Percentiles rank a stretch among this genome's conserved stretches.
These are phyloP conservation scores for Phaeosphaeriaceae sp. DNA, from an alignment of 2,329 filamentous ascomycete genomes.

Conservation along the genomic window DNA sequence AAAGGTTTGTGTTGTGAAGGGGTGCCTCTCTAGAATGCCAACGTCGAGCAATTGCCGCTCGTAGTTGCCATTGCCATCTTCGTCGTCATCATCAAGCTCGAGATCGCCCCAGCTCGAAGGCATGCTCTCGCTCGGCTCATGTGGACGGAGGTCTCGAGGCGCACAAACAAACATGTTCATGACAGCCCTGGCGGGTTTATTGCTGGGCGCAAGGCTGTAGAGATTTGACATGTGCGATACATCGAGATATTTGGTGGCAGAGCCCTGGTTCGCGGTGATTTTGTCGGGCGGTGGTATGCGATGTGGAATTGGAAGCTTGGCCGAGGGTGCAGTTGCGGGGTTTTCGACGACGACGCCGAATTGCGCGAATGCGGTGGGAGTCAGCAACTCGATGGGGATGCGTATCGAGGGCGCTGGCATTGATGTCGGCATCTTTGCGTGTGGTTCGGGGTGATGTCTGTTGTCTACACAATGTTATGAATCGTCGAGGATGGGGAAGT, in stretches of 20 bases:
- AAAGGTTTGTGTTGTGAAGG: slow-evolving; percentile 94
- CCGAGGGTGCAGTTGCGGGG: slow-evolving; percentile 61
- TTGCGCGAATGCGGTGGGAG: slow-evolving; percentile 70
- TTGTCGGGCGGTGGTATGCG: slow-evolving; percentile 54
- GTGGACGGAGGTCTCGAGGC: slow-evolving; percentile 63
- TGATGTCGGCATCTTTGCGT: slow-evolving; percentile 44
- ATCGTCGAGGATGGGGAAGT: slow-evolving; percentile 10
- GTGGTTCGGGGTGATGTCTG: not conserved
- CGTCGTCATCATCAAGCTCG: slow-evolving; percentile 39
- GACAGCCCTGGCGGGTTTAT: slow-evolving; percentile 63
- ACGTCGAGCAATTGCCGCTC: slow-evolving; percentile 65
- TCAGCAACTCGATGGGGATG: slow-evolving; percentile 71
- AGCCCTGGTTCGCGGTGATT: slow-evolving; percentile 80
- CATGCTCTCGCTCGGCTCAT: slow-evolving; percentile 45
- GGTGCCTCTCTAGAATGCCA: slow-evolving; percentile 83
- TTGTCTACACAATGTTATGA: not conserved
- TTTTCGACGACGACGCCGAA: slow-evolving; percentile 88
- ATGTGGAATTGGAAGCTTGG: slow-evolving; percentile 55
- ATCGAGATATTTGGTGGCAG: slow-evolving; percentile 83
- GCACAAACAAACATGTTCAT: slow-evolving; percentile 92
- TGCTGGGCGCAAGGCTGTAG: slow-evolving; percentile 71
- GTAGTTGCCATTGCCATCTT: slow-evolving; percentile 25
- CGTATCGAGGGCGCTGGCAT: slow-evolving; percentile 50
- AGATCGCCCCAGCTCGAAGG: slow-evolving; percentile 44
- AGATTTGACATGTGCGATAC: slow-evolving; percentile 76